A percentile compares a stretch with the other conserved stretches of the same genome.
Conservation (phyloP, 495 filamentous ascomycete species). For the Penicillium mononematosum region DNA sequence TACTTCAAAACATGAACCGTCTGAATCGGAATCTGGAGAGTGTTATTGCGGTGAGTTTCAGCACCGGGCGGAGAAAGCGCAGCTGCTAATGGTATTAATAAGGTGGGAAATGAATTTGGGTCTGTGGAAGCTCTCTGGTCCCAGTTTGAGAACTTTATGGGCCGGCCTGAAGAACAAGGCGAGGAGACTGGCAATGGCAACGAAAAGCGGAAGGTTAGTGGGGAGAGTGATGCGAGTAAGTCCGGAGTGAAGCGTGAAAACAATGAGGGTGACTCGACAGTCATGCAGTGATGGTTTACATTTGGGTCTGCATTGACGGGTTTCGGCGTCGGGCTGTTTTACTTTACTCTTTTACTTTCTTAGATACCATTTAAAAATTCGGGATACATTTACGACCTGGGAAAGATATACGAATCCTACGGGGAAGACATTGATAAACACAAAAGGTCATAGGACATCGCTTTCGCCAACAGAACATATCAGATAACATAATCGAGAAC, state of each 20-base stretch:
- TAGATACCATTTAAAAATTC: constrained; percentile 22
- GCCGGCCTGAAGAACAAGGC: constrained; percentile 58
- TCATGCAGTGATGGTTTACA: constrained; percentile 13
- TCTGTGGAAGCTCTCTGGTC: constrained; percentile 95
- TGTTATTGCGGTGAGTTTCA: constrained; percentile 70
- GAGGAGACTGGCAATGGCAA: constrained; percentile 28
- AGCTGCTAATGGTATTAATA: not conserved
- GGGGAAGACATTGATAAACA: constrained; percentile 8
- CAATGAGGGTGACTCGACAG: constrained; percentile 18
- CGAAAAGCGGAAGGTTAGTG: constrained; percentile 33
- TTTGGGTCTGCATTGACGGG: constrained; percentile 5
- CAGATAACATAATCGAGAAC: constrained; percentile 38
- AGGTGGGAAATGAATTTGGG: constrained; percentile 97
- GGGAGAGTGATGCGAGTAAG: constrained; percentile 25
- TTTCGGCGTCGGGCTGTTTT: not conserved
- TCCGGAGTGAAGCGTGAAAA: constrained; percentile 19
- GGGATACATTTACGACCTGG: not conserved
- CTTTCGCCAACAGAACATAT: constrained; percentile 38
- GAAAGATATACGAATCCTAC: constrained; percentile 1
- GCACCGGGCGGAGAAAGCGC: not conserved
- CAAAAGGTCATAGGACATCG: constrained; percentile 28
- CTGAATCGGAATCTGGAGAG: constrained; percentile 90
- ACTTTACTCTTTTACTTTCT: constrained; percentile 4
- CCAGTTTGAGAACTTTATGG: constrained; percentile 96
- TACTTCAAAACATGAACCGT: constrained; percentile 94